Evolutionary conservation across 495 filamentous ascomycete species (phyloP).

Genomic region (Lindgomyces ingoldianus): DNA sequence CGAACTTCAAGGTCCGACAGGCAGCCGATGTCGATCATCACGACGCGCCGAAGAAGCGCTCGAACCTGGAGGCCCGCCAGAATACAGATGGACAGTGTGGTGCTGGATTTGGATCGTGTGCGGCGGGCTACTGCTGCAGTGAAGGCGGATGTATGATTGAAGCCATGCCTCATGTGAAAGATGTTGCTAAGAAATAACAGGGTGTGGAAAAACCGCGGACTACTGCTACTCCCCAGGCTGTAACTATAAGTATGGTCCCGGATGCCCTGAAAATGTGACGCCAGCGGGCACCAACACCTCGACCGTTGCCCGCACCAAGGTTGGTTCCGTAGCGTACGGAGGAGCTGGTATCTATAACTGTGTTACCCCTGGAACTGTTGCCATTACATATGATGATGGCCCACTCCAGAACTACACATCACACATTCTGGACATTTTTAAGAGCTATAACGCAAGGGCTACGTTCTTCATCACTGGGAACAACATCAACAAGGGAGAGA

Average conservation of each 20-base stretch:
- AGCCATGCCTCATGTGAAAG: not conserved
- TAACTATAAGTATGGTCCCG: too few species aligned
- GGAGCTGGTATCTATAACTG: slow-evolving; percentile 65
- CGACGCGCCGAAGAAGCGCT: slow-evolving; percentile 1
- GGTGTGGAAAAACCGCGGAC: slow-evolving; percentile 28
- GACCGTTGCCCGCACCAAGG: slow-evolving; percentile 27
- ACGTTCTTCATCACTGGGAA: slow-evolving; percentile 81
- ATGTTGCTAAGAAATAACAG: slow-evolving; percentile 8
- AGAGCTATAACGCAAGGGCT: slow-evolving; percentile 65
- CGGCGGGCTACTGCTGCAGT: slow-evolving; percentile 35
- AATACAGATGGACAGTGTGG: slow-evolving; percentile 34
- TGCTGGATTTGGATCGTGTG: slow-evolving; percentile 22
- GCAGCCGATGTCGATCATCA: slow-evolving; percentile 8
- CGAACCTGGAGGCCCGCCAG: slow-evolving; percentile 17
- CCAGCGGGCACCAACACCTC: slow-evolving; percentile 35
- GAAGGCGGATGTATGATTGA: slow-evolving; percentile 15
- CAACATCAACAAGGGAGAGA: slow-evolving; percentile 70
- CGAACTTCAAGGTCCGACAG: slow-evolving; percentile 9
- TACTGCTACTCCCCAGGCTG: slow-evolving; percentile 36
- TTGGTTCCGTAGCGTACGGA: slow-evolving; percentile 31
- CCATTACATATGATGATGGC: slow-evolving; percentile 79
- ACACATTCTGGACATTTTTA: slow-evolving; percentile 68
- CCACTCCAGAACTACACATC: slow-evolving; percentile 65
- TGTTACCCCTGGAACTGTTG: slow-evolving; percentile 59
- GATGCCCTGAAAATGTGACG: slow-evolving; percentile 32